Evolutionary conservation across 495 filamentous ascomycete species (phyloP), one percentile per base, ranked within the genome.

Genomic region (Tuber aestivum): DNA sequence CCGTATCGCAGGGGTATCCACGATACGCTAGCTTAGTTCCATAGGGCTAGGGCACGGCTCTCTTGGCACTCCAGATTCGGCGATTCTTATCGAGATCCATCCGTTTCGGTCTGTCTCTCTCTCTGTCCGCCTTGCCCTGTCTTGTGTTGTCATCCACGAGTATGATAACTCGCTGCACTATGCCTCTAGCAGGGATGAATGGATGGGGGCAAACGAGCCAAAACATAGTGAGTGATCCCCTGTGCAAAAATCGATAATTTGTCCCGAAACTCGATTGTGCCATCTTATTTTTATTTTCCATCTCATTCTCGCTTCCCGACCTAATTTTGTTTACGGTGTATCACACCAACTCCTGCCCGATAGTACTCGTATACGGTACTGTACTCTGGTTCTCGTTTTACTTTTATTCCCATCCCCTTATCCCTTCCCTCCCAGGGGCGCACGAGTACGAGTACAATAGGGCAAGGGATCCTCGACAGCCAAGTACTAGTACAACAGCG

Each of bases 231-330:
- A 65, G 56, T 65, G 56, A 65, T 65, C 16, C 5, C 32, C 27
- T 35, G 56, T 65, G 56, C 56, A 65, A 65, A 35, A 65, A 65
- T 65, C 56, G 56, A 65, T 32, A 65, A 65, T 65, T 35, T 61
- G 23, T 61, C 32, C 50, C 1, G 20, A 45, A 7, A 40, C 38
- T 40, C 7, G 38, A 7, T 7, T 40, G n/a, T n/a, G n/a, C n/a
- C n/a, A n/a, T n/a, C n/a, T n/a, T n/a, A n/a, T n/a, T n/a, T n/a
- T n/a, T n/a, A n/a, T n/a, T n/a, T n/a, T n/a, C n/a, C n/a, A n/a
- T n/a, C n/a, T n/a, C n/a, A n/a, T n/a, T n/a, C 38, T 40, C 38
- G 7, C 3, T 40, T 21, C 44, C 44, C 5, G 44, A 48, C 44
- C 38, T 2, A 40, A 40, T 40, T 40, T 40, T n/a, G n/a, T n/a